Percentiles rank a stretch among this genome's conserved stretches.
These are phyloP conservation scores for Neoascochyta sp. DNA, from an alignment of 2,329 filamentous ascomycete genomes.

Conservation along the genomic window DNA sequence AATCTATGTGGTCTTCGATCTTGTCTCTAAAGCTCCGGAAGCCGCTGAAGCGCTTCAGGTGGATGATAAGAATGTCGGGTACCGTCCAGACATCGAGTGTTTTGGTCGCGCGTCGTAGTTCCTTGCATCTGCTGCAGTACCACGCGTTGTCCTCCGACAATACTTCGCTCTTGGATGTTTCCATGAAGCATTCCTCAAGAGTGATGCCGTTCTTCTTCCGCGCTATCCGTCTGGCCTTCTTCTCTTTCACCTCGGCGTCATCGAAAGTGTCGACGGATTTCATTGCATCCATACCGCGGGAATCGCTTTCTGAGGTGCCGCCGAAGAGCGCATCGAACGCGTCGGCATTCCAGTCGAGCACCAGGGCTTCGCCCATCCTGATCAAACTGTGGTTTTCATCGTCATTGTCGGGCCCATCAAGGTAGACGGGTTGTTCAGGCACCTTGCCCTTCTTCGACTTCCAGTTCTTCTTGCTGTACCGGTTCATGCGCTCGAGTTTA, in stretches of 20 bases:
- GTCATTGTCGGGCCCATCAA: slow-evolving; percentile 35
- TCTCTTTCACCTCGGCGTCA: slow-evolving; percentile 59
- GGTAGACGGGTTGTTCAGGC: slow-evolving; percentile 26
- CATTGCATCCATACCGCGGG: slow-evolving; percentile 61
- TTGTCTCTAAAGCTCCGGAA: slow-evolving; percentile 81
- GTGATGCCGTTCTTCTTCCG: slow-evolving; percentile 74
- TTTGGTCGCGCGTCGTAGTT: slow-evolving; percentile 87
- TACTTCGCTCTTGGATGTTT: slow-evolving; percentile 91
- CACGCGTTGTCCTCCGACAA: slow-evolving; percentile 94
- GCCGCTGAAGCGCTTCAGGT: slow-evolving; percentile 92
- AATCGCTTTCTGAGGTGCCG: slow-evolving; percentile 41
- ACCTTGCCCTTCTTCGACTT: slow-evolving; percentile 33
- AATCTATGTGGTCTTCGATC: slow-evolving; percentile 85
- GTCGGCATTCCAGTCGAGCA: slow-evolving; percentile 78
- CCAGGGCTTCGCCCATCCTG: slow-evolving; percentile 75
- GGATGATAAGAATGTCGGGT: slow-evolving; percentile 90
- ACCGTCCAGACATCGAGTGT: slow-evolving; percentile 97
- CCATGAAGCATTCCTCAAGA: slow-evolving; percentile 85
- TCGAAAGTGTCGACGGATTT: slow-evolving; percentile 53
- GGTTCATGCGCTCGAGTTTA: slow-evolving; percentile 25
- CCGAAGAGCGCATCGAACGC: slow-evolving; percentile 69
- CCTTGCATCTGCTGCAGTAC: slow-evolving; percentile 96
- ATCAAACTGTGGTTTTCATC: slow-evolving; percentile 59
- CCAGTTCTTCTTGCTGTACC: slow-evolving; percentile 34
- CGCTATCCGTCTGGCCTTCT: slow-evolving; percentile 58